Evolutionary conservation across 140 eudicot genomes (phyloP), one percentile per base, ranked within the genome.

Genomic region (Flaveria floridana): DNA sequence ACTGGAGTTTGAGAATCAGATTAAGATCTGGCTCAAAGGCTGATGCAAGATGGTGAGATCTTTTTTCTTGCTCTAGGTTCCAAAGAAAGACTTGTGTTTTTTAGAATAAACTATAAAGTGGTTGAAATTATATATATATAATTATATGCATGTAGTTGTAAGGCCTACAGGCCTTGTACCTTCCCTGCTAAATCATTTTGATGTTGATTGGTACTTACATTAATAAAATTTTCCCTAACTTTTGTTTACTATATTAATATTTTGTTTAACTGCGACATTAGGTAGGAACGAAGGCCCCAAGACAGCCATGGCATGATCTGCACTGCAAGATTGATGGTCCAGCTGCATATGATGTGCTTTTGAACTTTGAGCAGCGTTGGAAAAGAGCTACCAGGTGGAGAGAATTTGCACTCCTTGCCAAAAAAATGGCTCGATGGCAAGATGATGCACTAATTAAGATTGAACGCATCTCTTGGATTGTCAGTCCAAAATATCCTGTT

Each of bases 231-330:
- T 57, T 57, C 55, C 56, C 47, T 37, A 48, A 14, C 11, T 70
- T 13, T 57, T 56, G 39, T 65, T 34, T 8, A 37, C 75, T 37
- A 46, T 56, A 7, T 75, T 77, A 14, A 52, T 13, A 15, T 52
- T 65, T 66, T 71, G 46, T 11, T 66, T 76, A 41, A 30, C 51
- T 50, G 41, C 11, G 81, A 62, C 57, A 66, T 66, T 53, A 94
- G 99, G 84, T 83, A 55, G 99, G 97, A 75, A 94, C 86, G 34
- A 88, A 85, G 84, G 97, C 97, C 75, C 99, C 99, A 19, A 90
- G 99, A 76, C 87, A 94, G 84, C 99, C 99, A 75, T 94, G 99
- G 99, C 99, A 93, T 84, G 99, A 93, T 73, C 82, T 90, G 70
- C 99, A 93, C 84, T 83, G 94, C 85, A 85, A 77, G 82, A 84